These are phyloP conservation scores for Corchorus olitorius DNA, from an alignment of 345 rosid species.

Conservation along the genomic window DNA sequence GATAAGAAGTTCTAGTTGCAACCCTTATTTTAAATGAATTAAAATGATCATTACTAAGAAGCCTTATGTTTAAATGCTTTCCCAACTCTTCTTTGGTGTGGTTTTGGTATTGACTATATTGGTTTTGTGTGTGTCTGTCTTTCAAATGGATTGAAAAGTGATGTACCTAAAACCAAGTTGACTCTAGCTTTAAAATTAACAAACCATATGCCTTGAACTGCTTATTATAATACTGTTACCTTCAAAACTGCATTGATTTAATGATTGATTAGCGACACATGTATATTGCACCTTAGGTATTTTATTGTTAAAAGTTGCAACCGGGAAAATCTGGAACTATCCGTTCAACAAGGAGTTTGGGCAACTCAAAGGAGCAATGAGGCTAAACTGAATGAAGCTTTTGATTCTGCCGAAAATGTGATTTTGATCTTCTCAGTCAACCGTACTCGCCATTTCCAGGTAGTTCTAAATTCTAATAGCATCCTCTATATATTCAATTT, in stretches of 20 bases:
- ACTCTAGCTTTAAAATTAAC: not conserved
- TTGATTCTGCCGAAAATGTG: conserved; percentile 88
- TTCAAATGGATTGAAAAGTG: not conserved
- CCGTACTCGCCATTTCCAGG: conserved; percentile 98
- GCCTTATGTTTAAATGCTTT: not conserved
- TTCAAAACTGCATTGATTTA: not conserved
- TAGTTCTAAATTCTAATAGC: conserved; percentile 32
- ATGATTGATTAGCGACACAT: too few species aligned
- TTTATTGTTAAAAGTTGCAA: conserved; percentile 97
- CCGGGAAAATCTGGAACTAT: conserved; percentile 92
- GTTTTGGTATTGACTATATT: not conserved
- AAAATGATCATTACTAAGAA: not conserved
- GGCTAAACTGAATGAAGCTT: conserved; percentile 95
- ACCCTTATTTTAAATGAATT: not conserved
- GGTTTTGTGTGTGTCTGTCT: not conserved
- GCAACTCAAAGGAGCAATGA: conserved; percentile 99
- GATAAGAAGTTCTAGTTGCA: not conserved
- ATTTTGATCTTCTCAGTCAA: conserved; percentile 94
- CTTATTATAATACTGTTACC: not conserved
- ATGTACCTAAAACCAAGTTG: not conserved
- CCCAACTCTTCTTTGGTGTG: not conserved
- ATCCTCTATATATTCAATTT: conserved; percentile 25
- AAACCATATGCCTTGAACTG: not conserved
- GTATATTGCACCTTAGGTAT: conserved; percentile 54
- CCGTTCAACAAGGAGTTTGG: conserved; percentile 99